Evolutionary conservation across 1,139 yeast genomes (phyloP).

Genomic region (Zygosaccharomyces sapae): DNA sequence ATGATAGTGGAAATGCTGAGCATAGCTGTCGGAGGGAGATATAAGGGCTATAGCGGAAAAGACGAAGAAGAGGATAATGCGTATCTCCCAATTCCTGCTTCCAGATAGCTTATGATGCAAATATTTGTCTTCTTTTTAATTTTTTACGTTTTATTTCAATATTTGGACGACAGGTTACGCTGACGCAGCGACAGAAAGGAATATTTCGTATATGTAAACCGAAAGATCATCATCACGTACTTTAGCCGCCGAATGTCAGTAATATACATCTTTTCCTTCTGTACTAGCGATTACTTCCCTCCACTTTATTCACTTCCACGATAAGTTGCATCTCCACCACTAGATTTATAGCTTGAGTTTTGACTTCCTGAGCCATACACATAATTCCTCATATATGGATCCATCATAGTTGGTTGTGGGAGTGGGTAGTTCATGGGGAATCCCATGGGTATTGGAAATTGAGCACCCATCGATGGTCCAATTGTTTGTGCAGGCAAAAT

Average conservation of each 20-base stretch:
- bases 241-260: no score
- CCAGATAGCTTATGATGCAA: background rate
- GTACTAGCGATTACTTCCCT: background rate
- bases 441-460: background rate
- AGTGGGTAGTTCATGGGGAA: background rate
- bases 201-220: no score
- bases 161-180: background rate
- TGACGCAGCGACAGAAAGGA: background rate
- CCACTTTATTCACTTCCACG: constrained; percentile 9
- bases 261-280: no score
- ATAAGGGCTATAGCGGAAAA: no score
- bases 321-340: constrained; percentile 24
- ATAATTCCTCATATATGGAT: background rate
- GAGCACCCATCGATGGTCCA: background rate
- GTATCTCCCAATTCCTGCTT: background rate
- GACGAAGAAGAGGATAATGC: no score
- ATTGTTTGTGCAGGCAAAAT: background rate
- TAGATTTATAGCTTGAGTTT: constrained; percentile 17
- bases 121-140: background rate
- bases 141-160: background rate
- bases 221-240: no score
- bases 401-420: background rate
- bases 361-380: constrained; percentile 4
- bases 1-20: no score
- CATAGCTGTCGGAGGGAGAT: no score